Evolutionary conservation across 352 stramenopile genomes (phyloP), one percentile per base, ranked within the genome.

Genomic region (Thalassiosira hispida): DNA sequence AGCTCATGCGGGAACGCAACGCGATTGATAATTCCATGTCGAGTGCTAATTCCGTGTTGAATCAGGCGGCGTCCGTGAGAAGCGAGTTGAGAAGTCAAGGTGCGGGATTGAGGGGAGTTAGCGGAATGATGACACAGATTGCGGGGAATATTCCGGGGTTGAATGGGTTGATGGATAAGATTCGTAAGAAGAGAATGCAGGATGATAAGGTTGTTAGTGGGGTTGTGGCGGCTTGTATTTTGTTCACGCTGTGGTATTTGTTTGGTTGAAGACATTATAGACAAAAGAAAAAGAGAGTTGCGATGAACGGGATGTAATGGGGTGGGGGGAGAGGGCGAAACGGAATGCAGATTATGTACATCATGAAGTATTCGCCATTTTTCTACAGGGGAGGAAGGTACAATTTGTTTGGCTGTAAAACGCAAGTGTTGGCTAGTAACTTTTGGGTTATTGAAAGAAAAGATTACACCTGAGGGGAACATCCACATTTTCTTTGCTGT

Each of bases 171-270:
- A 96, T 99, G 77, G 96, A 98, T 63, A 91, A 96, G 78, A 99
- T 99, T 77, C 91, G 93, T 44, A 94, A 96, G 83, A 98, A 98
- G 90, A 97, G 98, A 89, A 95, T 97, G 77, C 93, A 95, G 77
- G 98, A 99, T 91, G 98, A 98, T 86, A 96, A 93, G 44, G 97
- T 99, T 91, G 78, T 99, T 22, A 96, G 95, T 63, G 92, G 97
- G 49, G 96, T 98, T 51, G 97, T 99, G 80, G 96, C 97, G 4
- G 92, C 75, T 47, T 99, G 96, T 86, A 91, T 98, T 70, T 96
- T 97, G 75, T 98, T 99, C 71, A 98, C 95, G 35, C 90, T 99
- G 11, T 99, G 96, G 96, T 99, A 96, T 85, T 27, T 94, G 59
- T 92, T 94, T 77, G 79, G 80, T 42, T 92, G 77, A 86, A 8